Conservation (phyloP, 2,329 filamentous ascomycete species). For the Blastomyces percursus region DNA sequence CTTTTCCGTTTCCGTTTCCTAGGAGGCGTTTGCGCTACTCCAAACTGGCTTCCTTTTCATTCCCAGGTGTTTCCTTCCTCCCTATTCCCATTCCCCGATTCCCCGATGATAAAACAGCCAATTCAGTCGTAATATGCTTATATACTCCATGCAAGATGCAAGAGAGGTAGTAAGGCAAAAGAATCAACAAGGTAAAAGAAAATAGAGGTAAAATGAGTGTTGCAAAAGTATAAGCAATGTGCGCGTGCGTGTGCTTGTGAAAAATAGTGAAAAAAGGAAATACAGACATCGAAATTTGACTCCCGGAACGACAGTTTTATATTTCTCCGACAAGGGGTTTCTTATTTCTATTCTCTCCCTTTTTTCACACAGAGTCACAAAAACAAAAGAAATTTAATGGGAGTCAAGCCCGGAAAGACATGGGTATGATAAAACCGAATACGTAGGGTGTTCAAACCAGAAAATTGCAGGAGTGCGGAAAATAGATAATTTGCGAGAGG, state of each 20-base stretch:
- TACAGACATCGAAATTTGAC: background rate
- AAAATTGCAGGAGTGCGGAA: background rate
- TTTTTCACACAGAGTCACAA: background rate
- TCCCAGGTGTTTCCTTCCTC: background rate
- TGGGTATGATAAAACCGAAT: slow-evolving; percentile 1
- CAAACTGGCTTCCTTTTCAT: background rate
- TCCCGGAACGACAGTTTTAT: background rate
- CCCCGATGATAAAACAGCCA: background rate
- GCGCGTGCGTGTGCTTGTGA: background rate
- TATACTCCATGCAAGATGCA: background rate
- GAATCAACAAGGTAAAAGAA: background rate
- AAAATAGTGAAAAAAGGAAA: background rate
- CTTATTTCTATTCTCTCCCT: background rate
- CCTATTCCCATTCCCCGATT: background rate
- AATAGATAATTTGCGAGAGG: background rate
- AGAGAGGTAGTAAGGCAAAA: background rate
- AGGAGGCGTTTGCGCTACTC: background rate
- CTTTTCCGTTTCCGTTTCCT: background rate
- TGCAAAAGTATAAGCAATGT: background rate
- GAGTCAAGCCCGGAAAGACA: background rate
- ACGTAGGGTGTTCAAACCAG: background rate
- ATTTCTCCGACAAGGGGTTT: background rate
- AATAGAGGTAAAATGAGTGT: background rate
- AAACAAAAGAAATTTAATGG: slow-evolving; percentile 1
- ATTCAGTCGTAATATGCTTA: background rate